Base-by-base conservation (phyloP, 306 rosid species). In the Quercus ilex region DNA sequence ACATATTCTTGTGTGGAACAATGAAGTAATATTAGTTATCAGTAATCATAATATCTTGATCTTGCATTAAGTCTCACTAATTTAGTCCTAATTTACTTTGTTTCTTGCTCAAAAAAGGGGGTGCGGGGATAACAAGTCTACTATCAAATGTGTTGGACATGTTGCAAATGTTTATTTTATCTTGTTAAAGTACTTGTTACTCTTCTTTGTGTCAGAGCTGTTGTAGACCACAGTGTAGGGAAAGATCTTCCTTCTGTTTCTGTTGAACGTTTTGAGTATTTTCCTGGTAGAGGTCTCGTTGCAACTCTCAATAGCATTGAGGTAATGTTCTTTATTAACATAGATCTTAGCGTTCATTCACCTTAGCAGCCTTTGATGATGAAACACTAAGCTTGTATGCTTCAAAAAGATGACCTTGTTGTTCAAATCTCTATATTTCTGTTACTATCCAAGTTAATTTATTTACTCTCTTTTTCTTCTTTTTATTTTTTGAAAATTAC, bases 141-240 rank as follows among this genome's bases (percentile, higher is more conserved):
- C 52, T 67, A 62, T 79, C 65, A 73, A 75, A 69, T 53, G 46
- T 74, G 14, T 64, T 53, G 79, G 68, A 78, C 69, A 43, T 71
- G 56, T 19, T 17, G 71, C 77, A 75, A 77, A 74, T 75, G 72
- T 72, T 78, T 69, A 55, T 78, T 12, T 60, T 74, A 38, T 75
- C 43, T 13, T 69, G 65, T 52, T 75, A 23, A 56, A 76, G 71
- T 64, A 58, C 57, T 76, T 1, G 31, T 55, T 64, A 69, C 57
- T 75, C 74, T 71, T 69, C 6, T 3, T 78, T 80, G 25, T 85
- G 83, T 82, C 91, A 95, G 99, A 86, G 99, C 99, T 80, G 99
- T 95, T 57, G 99, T 95, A 43, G 97, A 95, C 77, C 98, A 95
- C 79, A 91, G 98, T 75, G 90, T 88, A 76, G 99, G 99, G 74